phyloP scores from a whole-genome alignment of 2,329 filamentous ascomycete genomes.

The Aphanocladium album region DNA sequence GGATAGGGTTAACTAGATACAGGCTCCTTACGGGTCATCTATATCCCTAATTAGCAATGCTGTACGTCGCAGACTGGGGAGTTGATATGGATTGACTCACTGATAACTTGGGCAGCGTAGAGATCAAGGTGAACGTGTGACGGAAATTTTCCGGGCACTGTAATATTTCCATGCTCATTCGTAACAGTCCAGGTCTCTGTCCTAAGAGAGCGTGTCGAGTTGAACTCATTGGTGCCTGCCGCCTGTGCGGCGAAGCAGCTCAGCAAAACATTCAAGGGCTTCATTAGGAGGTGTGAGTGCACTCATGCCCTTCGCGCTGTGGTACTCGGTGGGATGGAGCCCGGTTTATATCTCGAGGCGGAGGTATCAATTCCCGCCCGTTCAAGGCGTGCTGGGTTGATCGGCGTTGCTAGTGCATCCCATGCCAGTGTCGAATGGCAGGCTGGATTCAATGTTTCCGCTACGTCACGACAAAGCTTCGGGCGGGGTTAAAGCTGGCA shows the following conservation, averaged over 20 bases:
- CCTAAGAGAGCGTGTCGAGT: neutral
- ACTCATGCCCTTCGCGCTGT: neutral
- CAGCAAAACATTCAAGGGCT: neutral
- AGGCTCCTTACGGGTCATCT: slow-evolving; percentile 6
- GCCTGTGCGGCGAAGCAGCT: neutral
- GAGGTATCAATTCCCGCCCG: neutral
- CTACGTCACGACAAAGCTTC: neutral
- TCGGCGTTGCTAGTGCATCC: neutral
- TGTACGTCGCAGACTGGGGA: neutral
- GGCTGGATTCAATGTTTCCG: neutral
- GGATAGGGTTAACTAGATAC: neutral
- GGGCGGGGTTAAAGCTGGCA: neutral
- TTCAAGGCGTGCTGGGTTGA: neutral
- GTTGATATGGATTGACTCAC: slow-evolving; percentile 33
- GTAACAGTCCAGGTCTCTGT: slow-evolving; percentile 9
- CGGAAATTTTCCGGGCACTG: slow-evolving; percentile 49
- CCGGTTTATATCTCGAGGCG: neutral
- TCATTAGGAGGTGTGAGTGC: no score
- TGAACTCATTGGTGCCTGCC: neutral
- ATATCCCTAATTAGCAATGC: neutral
- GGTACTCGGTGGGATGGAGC: neutral
- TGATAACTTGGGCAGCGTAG: slow-evolving; percentile 47
- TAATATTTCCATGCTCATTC: slow-evolving; percentile 12
- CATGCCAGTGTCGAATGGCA: no score
- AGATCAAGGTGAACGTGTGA: slow-evolving; percentile 59